Base-by-base conservation (phyloP, 2,329 filamentous ascomycete species). In the Aspergillus fischeri region DNA sequence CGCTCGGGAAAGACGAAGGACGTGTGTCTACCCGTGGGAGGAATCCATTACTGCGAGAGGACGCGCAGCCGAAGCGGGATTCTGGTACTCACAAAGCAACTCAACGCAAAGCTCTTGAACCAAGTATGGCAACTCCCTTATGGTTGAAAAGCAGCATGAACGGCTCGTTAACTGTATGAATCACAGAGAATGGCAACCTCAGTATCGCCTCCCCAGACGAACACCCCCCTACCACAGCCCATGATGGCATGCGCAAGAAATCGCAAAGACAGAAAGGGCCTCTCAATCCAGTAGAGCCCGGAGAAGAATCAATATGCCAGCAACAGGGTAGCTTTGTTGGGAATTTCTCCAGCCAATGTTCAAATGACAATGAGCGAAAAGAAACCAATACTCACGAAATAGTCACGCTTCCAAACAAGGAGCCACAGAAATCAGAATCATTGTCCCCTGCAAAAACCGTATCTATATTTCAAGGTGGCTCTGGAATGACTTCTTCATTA, bases 101-200 rank as follows among this genome's bases (percentile, higher is more conserved):
- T 14, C 70, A 65, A 49, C 66, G 71, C 24, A 76, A 71, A 65
- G 72, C 70, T 11, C 66, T 79, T 49, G 73, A 76, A 56, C 75
- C 75, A 57, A 79, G 77, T 78, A 74, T 61, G 25, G 27, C 49
- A 41, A 6, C 14, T 29, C 24, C 24, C 29, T 32, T n/a, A 32
- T 7, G 32, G 32, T 38, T 38, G 17, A 17, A 38, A 38, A 38
- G 5, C 49, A 42, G 7, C 47, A 21, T 49, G 17, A 20, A 35
- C 10, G 35, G 35, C 10, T 35, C 29, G 52, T 49, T 1, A 54
- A 51, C 59, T 68, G 56, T 67, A 55, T 28, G 51, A 51, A 49
- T 49, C 50, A 47, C 60, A 83, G 80, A 82, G 72, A 79, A 71
- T 57, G 72, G 78, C 51, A 83, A 83, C 61, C 72, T 74, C n/a